Percentiles rank a stretch among this genome's conserved stretches.
These are phyloP conservation scores for Gossypium ekmanianum DNA, from an alignment of 345 rosid genomes.

Conservation along the genomic window DNA sequence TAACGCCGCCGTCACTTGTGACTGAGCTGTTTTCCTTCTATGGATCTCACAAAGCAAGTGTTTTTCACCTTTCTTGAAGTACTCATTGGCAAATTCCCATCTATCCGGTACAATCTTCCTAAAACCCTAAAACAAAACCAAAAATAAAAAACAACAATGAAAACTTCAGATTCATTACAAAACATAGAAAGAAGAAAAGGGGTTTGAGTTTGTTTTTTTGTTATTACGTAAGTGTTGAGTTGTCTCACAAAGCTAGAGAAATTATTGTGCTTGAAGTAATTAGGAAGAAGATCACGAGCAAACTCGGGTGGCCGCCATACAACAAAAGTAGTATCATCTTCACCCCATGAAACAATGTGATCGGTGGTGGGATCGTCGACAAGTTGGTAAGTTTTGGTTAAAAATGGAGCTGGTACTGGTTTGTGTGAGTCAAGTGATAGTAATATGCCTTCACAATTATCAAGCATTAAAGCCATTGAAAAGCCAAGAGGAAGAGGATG, in stretches of 20 bases:
- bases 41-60: conserved; percentile 94
- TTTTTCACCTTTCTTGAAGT: conserved; percentile 87
- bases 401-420: conserved; percentile 90
- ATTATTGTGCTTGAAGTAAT: conserved; percentile 95
- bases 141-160: conserved; percentile 6
- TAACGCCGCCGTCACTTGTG: conserved; percentile 30
- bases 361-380: conserved; percentile 87
- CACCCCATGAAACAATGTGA: conserved; percentile 95
- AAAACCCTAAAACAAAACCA: conserved; percentile 61
- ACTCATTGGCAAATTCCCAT: conserved; percentile 97
- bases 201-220: not conserved
- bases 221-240: conserved; percentile 86
- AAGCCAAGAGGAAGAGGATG: conserved; percentile 6
- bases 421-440: conserved; percentile 80
- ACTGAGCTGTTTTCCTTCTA: conserved; percentile 75
- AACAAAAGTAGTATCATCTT: conserved; percentile 78
- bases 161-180: not conserved
- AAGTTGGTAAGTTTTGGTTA: conserved; percentile 90
- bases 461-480: conserved; percentile 50
- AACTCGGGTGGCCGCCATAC: conserved; percentile 96
- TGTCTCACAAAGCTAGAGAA: conserved; percentile 97
- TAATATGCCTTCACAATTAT: conserved; percentile 64
- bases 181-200: not conserved
- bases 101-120: conserved; percentile 96
- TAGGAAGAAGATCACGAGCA: conserved; percentile 91